Percentiles rank a stretch among this genome's conserved stretches.
These are phyloP conservation scores for Cercospora beticola DNA, from an alignment of 2,329 filamentous ascomycete species.

Conservation along the genomic window DNA sequence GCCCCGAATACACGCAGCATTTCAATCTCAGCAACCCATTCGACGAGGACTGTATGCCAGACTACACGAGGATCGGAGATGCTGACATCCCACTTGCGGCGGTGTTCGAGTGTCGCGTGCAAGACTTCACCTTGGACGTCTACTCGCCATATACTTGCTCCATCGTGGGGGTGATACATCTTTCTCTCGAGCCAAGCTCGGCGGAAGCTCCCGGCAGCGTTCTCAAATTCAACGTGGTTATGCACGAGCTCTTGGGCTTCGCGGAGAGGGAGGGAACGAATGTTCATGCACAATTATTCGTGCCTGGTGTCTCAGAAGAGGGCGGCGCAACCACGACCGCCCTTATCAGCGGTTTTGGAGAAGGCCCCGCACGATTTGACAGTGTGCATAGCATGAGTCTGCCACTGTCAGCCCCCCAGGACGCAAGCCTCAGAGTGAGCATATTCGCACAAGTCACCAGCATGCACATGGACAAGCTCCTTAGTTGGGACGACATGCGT, in stretches of 20 bases:
- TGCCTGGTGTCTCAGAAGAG: conserved; percentile 84
- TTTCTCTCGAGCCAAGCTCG: conserved; percentile 90
- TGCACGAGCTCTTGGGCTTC: conserved; percentile 94
- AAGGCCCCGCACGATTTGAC: conserved; percentile 88
- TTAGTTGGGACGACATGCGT: conserved; percentile 98
- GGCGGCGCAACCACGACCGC: conserved; percentile 90
- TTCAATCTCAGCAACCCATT: conserved; percentile 93
- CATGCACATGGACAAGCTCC: conserved; percentile 94
- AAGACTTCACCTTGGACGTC: conserved; percentile 89
- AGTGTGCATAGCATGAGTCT: conserved; percentile 98
- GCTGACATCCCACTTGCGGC: conserved; percentile 87
- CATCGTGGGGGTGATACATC: conserved; percentile 82
- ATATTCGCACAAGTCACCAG: conserved; percentile 87
- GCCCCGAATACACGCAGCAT: conserved; percentile 91
- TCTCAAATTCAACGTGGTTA: conserved; percentile 96
- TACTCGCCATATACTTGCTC: conserved; percentile 89
- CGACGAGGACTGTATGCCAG: conserved; percentile 83
- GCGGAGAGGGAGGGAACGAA: conserved; percentile 93
- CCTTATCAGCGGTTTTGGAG: conserved; percentile 91
- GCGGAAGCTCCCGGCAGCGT: conserved; percentile 89
- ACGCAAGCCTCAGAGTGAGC: conserved; percentile 76
- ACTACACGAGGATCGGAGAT: conserved; percentile 89
- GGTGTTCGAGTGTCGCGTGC: conserved; percentile 90
- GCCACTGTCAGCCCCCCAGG: conserved; percentile 71
- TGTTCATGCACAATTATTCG: conserved; percentile 94